These are phyloP conservation scores for Solanum virginianum DNA, from an alignment of 257 asterid species.

Conservation along the genomic window DNA sequence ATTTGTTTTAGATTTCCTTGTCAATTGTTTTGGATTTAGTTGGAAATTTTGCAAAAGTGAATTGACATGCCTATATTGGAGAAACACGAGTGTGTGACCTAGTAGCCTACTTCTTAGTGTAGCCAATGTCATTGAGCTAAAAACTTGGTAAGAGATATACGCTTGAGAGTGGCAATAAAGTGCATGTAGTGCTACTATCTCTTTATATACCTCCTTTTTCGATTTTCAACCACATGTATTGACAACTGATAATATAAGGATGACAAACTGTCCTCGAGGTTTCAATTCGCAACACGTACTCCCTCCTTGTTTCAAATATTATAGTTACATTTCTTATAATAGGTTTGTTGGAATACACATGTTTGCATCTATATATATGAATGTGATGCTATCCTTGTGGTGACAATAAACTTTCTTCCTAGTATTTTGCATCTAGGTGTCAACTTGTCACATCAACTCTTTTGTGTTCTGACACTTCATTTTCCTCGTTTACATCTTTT, in stretches of 20 bases:
- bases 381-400: neutral
- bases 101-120: neutral
- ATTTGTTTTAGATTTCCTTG: neutral
- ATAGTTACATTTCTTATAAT: neutral
- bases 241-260: neutral
- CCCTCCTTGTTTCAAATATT: neutral
- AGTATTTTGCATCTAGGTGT: neutral
- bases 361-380: neutral
- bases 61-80: neutral
- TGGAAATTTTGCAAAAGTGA: neutral
- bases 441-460: neutral
- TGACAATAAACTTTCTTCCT: neutral
- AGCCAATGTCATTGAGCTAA: neutral
- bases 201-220: neutral
- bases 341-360: neutral
- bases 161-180: neutral
- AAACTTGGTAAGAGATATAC: neutral
- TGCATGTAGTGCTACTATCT: neutral
- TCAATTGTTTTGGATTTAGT: neutral
- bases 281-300: neutral
- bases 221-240: neutral
- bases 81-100: neutral
- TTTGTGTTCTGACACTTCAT: neutral
- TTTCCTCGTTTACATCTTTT: neutral
- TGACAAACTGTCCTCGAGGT: neutral